phyloP scores from a whole-genome alignment of 208 protist genomes.

The Crithidia bombi region DNA sequence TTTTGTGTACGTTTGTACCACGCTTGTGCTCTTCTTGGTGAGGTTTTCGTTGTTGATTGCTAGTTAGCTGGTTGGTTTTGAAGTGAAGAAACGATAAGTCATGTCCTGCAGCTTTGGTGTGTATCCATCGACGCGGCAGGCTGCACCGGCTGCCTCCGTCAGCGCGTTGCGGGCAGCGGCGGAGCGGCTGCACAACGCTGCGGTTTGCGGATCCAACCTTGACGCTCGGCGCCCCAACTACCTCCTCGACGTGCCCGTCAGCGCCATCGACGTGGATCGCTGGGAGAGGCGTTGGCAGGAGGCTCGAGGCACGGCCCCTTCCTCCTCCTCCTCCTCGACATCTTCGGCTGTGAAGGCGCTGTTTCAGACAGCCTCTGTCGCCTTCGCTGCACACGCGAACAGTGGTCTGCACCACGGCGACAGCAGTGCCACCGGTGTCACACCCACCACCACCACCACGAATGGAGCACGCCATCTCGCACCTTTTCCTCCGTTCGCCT shows the following conservation, averaged over 20 bases:
- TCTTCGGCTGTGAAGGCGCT: neutral
- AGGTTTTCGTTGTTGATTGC: neutral
- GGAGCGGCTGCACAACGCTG: conserved; percentile 31
- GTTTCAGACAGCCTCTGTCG: conserved; percentile 24
- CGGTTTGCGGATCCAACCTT: neutral
- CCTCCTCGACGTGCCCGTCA: conserved; percentile 77
- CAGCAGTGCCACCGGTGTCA: conserved; percentile 14
- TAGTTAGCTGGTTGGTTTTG: too few species aligned
- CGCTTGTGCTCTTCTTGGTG: neutral
- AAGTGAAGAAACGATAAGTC: neutral
- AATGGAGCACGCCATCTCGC: conserved; percentile 74
- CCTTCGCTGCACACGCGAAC: conserved; percentile 30
- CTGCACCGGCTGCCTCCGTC: conserved; percentile 13
- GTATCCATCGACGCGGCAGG: conserved; percentile 28
- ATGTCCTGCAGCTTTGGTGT: conserved; percentile 38
- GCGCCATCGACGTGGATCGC: conserved; percentile 54
- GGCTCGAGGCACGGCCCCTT: conserved; percentile 7
- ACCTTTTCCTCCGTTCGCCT: conserved; percentile 65
- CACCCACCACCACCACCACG: conserved; percentile 4
- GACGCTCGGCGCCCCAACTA: conserved; percentile 41
- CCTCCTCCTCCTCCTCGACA: neutral
- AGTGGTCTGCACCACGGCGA: too few species aligned
- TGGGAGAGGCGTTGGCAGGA: conserved; percentile 40
- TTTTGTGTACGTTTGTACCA: too few species aligned
- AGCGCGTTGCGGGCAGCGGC: conserved; percentile 22